phyloP scores from a whole-genome alignment of 2,329 filamentous ascomycete genomes.

The Gnomoniopsis sp. region DNA sequence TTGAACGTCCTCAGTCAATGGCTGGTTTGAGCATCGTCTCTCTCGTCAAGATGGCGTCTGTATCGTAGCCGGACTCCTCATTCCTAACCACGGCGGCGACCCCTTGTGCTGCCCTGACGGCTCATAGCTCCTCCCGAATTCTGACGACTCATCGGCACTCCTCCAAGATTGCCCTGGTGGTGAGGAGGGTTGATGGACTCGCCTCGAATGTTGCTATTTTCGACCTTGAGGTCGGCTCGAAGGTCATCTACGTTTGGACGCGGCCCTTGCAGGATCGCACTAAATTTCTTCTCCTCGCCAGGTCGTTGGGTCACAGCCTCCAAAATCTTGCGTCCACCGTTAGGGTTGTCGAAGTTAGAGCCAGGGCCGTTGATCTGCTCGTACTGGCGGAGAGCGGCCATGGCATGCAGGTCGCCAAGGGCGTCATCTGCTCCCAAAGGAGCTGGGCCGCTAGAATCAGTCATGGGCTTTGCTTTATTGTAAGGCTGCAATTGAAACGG shows the following conservation, averaged over 20 bases:
- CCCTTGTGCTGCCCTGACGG: conserved; percentile 49
- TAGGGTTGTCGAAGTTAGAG: conserved; percentile 52
- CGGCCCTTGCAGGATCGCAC: conserved; percentile 44
- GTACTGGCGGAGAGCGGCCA: conserved; percentile 57
- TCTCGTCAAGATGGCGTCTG: no score
- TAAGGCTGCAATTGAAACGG: conserved; percentile 56
- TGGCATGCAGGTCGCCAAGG: conserved; percentile 52
- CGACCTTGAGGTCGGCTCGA: conserved; percentile 47
- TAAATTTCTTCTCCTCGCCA: conserved; percentile 42
- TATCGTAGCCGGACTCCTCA: no score
- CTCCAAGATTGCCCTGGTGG: conserved; percentile 30
- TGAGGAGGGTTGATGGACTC: conserved; percentile 32
- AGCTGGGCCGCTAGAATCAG: conserved; percentile 54
- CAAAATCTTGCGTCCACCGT: conserved; percentile 53
- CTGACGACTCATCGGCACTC: conserved; percentile 52
- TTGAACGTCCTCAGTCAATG: no score
- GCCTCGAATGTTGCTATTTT: conserved; percentile 39
- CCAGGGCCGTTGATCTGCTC: conserved; percentile 50
- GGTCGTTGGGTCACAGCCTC: conserved; percentile 50
- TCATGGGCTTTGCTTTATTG: conserved; percentile 53
- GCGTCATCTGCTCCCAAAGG: conserved; percentile 50
- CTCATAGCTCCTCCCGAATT: conserved; percentile 59
- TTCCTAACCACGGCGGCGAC: conserved; percentile 32
- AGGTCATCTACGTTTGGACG: conserved; percentile 47
- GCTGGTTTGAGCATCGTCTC: no score